Percentiles rank a stretch among this genome's conserved stretches.
Conservation (phyloP, 352 stramenopile species). For the Phytopythium ostracodes region DNA sequence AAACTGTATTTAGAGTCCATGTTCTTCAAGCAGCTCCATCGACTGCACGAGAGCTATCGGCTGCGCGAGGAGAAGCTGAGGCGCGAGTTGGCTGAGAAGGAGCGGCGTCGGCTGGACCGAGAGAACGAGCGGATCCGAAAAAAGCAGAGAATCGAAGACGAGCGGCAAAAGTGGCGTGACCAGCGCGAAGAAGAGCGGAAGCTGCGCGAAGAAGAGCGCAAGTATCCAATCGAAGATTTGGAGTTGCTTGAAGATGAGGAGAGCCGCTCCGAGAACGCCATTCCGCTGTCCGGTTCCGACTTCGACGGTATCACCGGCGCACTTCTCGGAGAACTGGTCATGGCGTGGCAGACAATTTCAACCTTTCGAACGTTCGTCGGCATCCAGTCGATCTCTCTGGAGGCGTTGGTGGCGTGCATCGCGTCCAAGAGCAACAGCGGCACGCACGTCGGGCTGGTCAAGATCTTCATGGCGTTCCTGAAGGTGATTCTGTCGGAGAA, state of each 20-base stretch:
- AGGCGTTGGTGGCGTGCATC: conserved; percentile 53
- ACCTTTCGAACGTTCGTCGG: conserved; percentile 72
- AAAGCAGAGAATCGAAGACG: conserved; percentile 40
- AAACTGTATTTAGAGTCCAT: conserved; percentile 76
- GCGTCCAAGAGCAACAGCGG: conserved; percentile 35
- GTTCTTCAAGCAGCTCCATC: conserved; percentile 83
- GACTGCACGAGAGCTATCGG: conserved; percentile 61
- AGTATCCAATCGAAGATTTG: conserved; percentile 73
- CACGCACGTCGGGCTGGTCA: conserved; percentile 42
- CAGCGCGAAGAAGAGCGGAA: conserved; percentile 65
- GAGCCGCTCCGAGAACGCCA: conserved; percentile 14
- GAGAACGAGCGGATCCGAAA: conserved; percentile 54
- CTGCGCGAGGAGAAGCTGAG: conserved; percentile 50
- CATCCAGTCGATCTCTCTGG: conserved; percentile 56
- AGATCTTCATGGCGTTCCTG: conserved; percentile 75
- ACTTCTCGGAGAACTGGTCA: conserved; percentile 71
- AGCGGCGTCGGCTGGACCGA: conserved; percentile 51
- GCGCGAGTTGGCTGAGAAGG: conserved; percentile 54
- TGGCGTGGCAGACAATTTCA: conserved; percentile 72
- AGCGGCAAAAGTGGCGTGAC: conserved; percentile 40
- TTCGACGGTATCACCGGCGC: conserved; percentile 51
- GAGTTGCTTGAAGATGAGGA: conserved; percentile 47
- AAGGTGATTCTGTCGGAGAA: conserved; percentile 72
- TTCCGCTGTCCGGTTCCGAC: conserved; percentile 33
- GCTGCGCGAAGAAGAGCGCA: conserved; percentile 49